Conservation (phyloP, 495 filamentous ascomycete genomes). For the Emericellopsis terricola region DNA sequence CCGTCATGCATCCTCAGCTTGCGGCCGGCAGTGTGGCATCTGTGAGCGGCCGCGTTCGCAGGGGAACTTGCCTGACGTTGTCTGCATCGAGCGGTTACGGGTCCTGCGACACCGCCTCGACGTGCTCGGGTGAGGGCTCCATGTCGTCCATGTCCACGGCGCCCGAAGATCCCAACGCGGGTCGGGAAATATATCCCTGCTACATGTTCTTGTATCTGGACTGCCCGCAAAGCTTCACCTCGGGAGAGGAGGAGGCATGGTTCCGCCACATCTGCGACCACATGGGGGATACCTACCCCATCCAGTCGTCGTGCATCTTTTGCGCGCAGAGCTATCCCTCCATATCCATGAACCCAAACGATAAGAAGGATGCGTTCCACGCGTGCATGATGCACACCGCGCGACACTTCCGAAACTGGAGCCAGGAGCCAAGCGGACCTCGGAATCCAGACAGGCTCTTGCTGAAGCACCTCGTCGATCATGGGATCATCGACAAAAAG, state of each 20-base stretch:
- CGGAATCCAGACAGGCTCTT: constrained; percentile 24
- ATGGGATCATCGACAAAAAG: constrained; percentile 1
- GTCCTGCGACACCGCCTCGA: no score
- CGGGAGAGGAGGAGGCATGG: constrained; percentile 20
- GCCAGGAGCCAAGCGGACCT: constrained; percentile 3
- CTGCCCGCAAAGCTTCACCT: constrained; percentile 15
- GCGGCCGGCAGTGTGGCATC: no score
- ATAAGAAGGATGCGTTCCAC: constrained; percentile 11
- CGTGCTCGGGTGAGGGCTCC: no score
- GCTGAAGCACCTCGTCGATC: constrained; percentile 11
- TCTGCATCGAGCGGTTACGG: no score
- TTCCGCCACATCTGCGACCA: constrained; percentile 23
- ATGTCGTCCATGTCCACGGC: no score
- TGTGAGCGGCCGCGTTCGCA: no score
- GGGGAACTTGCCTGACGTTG: no score
- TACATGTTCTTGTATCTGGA: constrained; percentile 13
- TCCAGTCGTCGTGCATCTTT: constrained; percentile 22
- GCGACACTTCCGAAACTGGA: constrained; percentile 11
- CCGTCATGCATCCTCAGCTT: no score
- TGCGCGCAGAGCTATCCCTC: constrained; percentile 20
- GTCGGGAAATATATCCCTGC: constrained; percentile 18
- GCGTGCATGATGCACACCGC: constrained; percentile 26
- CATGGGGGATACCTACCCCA: constrained; percentile 13
- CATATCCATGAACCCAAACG: not conserved
- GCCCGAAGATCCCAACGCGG: no score